Conservation (phyloP, 768 basidiomycete genomes). For the Kwoniella botswanensis region DNA sequence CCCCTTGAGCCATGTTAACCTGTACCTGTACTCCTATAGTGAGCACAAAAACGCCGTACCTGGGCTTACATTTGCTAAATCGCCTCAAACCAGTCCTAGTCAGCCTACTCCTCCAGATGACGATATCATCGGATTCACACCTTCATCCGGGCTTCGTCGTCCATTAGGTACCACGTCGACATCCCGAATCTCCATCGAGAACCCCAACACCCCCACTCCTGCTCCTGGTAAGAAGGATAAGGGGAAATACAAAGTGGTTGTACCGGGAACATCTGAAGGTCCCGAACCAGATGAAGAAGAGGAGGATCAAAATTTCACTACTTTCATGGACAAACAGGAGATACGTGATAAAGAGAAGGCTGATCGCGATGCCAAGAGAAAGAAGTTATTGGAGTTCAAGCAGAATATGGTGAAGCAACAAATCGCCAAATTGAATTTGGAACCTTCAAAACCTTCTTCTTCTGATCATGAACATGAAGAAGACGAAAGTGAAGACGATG, state of each 20-base stretch:
- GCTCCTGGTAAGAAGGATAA: background rate
- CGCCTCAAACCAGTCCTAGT: conserved; percentile 18
- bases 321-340: conserved; percentile 8
- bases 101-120: conserved; percentile 26
- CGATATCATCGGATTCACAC: conserved; percentile 29
- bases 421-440: conserved; percentile 5
- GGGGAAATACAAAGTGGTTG: conserved; percentile 6
- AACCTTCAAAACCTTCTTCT: conserved; percentile 2
- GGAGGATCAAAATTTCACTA: conserved; percentile 3
- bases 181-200: conserved; percentile 13
- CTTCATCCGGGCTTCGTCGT: conserved; percentile 19
- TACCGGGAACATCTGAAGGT: conserved; percentile 26
- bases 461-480: conserved; percentile 6
- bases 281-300: conserved; percentile 21
- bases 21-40: background rate
- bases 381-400: conserved; percentile 10
- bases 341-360: background rate
- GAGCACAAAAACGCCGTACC: conserved; percentile 8
- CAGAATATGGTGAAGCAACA: background rate
- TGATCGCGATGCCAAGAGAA: conserved; percentile 18
- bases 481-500: conserved; percentile 14
- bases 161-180: conserved; percentile 5
- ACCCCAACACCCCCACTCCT: conserved; percentile 28
- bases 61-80: conserved; percentile 18
- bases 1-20: background rate